A percentile compares a stretch with the other conserved stretches of the same genome.
Evolutionary conservation across 305 asterid genomes (phyloP).

Genomic region (Fraxinus floribunda): DNA sequence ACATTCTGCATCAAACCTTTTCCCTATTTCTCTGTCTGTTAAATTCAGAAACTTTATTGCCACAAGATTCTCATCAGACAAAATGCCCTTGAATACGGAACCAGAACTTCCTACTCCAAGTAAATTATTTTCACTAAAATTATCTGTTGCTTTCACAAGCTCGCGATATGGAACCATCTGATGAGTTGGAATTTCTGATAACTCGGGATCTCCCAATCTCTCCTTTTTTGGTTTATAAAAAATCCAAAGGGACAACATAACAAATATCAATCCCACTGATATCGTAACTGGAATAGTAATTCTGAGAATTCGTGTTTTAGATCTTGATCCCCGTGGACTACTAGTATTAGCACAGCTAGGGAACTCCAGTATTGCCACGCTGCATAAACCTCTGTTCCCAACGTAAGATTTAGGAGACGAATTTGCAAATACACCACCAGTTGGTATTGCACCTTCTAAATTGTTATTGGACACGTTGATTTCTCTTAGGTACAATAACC

Average conservation of each 20-base stretch:
- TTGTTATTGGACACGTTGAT: conserved; percentile 25
- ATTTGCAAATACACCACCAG: conserved; percentile 21
- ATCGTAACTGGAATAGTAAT: conserved; percentile 11
- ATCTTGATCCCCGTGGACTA: conserved; percentile 8
- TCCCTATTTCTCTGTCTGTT: neutral
- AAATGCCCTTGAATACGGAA: conserved; percentile 21
- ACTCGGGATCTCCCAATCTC: neutral
- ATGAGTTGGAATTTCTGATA: neutral
- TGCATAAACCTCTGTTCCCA: conserved; percentile 27
- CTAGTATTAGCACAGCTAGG: conserved; percentile 5
- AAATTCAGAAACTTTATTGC: conserved; percentile 28
- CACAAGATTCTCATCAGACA: conserved; percentile 13
- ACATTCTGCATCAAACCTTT: conserved; percentile 31
- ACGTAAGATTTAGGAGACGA: conserved; percentile 21
- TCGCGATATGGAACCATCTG: conserved; percentile 16
- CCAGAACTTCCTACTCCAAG: conserved; percentile 30
- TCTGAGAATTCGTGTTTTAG: neutral
- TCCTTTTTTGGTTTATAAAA: neutral
- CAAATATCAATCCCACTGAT: neutral
- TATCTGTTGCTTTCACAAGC: conserved; percentile 24
- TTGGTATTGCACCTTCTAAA: conserved; percentile 27
- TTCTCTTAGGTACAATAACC: conserved; percentile 11
- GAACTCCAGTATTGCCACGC: conserved; percentile 1
- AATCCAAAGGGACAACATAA: conserved; percentile 1
- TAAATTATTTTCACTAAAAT: conserved; percentile 23